Conservation (phyloP, 192 early-diverging fungal genomes). For the Piromyces finnis region DNA sequence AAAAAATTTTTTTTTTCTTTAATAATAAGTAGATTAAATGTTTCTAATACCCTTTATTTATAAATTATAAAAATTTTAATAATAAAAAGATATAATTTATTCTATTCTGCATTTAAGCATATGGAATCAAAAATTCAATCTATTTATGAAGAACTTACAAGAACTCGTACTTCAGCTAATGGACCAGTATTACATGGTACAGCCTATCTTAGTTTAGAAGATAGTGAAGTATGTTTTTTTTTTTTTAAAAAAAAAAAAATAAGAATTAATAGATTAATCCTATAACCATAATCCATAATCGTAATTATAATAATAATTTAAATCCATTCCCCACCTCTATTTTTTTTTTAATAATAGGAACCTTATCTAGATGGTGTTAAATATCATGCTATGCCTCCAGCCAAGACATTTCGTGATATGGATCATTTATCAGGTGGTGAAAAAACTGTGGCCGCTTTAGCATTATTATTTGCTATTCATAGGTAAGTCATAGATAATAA, state of each 20-base stretch:
- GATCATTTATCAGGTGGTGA: slow-evolving; percentile 96
- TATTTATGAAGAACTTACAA: slow-evolving; percentile 92
- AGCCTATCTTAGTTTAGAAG: slow-evolving; percentile 82
- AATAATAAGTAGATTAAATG: too few relatives aligned
- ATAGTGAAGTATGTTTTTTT: slow-evolving; percentile 48
- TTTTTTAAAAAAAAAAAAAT: too few relatives aligned
- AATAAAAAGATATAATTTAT: slow-evolving; percentile 39
- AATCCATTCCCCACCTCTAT: not conserved
- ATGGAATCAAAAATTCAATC: slow-evolving; percentile 81
- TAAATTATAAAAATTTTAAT: too few relatives aligned
- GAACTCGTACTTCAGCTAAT: slow-evolving; percentile 61
- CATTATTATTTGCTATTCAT: slow-evolving; percentile 92
- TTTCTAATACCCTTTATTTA: too few relatives aligned
- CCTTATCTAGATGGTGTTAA: slow-evolving; percentile 86
- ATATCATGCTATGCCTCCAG: slow-evolving; percentile 98
- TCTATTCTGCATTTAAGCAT: slow-evolving; percentile 72
- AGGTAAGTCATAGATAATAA: slow-evolving; percentile 11
- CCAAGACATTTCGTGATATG: slow-evolving; percentile 99
- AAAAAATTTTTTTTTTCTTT: too few relatives aligned
- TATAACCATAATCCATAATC: too few relatives aligned
- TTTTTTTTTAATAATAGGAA: slow-evolving; percentile 22
- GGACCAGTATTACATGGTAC: slow-evolving; percentile 47
- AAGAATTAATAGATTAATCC: too few relatives aligned
- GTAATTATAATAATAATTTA: too few relatives aligned
- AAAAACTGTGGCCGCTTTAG: slow-evolving; percentile 94